Evolutionary conservation across 164 flowering plant genomes (phyloP), one percentile per base, ranked within the genome.

Genomic region (Berberis vulgaris): DNA sequence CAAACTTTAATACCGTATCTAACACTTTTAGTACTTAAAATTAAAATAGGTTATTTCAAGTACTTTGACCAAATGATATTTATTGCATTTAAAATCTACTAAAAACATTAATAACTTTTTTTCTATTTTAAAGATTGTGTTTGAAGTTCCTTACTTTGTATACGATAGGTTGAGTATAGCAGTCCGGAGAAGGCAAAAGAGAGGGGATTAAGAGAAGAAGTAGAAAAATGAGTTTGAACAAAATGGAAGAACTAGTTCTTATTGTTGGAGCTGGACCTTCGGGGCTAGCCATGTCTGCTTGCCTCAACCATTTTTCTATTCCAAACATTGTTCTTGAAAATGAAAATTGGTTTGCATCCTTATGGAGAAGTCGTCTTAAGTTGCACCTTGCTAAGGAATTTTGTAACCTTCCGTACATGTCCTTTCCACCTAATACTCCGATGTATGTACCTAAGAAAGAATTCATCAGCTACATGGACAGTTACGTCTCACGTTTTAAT

Each of bases 251-350:
- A 50, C 9, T 50, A 50, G 68, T 59, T 7, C 45, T 57, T 11
- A 59, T 66, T 41, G 68, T 66, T 9, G 68, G 68, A 1, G 68
- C 62, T 43, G 68, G 68, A 2, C 68, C 68, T 6, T 45, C 68
- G 40, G 68, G 68, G 7, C 26, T 66, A 4, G 68, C 68, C 11
- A 49, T 62, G 3, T 58, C 63, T 2, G 68, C 55, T 7, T 66
- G 62, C 40, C 41, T 66, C 2, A 43, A 59, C 54, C 62, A 10
- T 5, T 57, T 41, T 5, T 66, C 68, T 1, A 26, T 66, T 9
- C 47, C 62, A 1, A 66, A 58, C 46, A 41, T 66, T 2, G 26
- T 66, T 38, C 54, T 65, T 41, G 68, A 65, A 65, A 65, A 52
- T n/a, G 68, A 65, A 4, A 42, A 65, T 49, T 49, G 63, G 12